These are phyloP conservation scores for Piper betle DNA, from an alignment of 164 flowering plant genomes.

Conservation along the genomic window DNA sequence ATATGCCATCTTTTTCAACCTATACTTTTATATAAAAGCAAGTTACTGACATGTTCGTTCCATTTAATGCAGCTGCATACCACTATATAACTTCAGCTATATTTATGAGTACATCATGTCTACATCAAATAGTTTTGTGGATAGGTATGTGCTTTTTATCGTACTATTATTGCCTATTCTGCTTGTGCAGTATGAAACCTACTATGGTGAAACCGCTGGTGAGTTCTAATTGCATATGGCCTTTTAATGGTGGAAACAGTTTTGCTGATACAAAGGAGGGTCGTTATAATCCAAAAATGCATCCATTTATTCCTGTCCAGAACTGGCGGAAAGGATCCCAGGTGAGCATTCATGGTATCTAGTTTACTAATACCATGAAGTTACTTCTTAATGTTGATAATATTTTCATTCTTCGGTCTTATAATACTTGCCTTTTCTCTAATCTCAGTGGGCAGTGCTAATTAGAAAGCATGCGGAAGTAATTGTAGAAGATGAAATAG, in stretches of 20 bases:
- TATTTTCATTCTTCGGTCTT: background rate
- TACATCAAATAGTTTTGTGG: conserved; percentile 85
- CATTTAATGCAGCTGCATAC: conserved; percentile 65
- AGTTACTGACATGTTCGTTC: background rate
- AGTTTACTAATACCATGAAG: background rate
- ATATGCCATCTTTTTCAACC: too few species aligned
- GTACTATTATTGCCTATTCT: background rate
- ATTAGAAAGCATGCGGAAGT: conserved; percentile 82
- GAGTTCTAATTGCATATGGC: conserved; percentile 14
- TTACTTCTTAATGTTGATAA: background rate
- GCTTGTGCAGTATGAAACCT: conserved; percentile 4
- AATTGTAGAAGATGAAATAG: conserved; percentile 56
- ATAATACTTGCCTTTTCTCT: conserved; percentile 2
- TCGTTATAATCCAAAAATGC: conserved; percentile 94
- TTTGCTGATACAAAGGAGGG: conserved; percentile 91
- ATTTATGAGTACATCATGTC: conserved; percentile 88
- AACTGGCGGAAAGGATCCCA: conserved; percentile 99
- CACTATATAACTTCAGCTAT: conserved; percentile 95
- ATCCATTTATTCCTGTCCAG: conserved; percentile 66
- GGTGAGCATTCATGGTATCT: conserved; percentile 22
- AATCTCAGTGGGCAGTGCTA: conserved; percentile 71
- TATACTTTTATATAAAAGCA: background rate
- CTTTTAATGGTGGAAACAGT: conserved; percentile 37
- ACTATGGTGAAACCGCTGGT: conserved; percentile 7
- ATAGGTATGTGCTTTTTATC: conserved; percentile 47